phyloP scores from a whole-genome alignment of 306 rosid genomes.

The Begonia peltatifolia region DNA sequence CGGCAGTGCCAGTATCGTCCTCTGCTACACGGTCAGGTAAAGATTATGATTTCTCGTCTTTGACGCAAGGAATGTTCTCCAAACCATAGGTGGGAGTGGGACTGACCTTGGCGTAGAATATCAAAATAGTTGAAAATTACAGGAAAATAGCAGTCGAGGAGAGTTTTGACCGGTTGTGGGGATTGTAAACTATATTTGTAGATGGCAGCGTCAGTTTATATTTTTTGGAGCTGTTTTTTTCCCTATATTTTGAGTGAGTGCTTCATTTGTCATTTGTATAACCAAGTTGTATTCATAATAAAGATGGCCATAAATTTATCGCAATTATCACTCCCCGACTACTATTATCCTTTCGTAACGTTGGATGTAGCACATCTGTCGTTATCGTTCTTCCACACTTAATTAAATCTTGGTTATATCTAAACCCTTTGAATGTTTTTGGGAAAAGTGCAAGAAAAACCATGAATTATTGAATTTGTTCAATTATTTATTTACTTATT shows the following conservation, averaged over 20 bases:
- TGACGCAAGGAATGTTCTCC: constrained; percentile 78
- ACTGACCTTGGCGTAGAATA: constrained; percentile 25
- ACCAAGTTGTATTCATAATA: constrained; percentile 27
- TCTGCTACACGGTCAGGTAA: constrained; percentile 36
- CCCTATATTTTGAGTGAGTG: constrained; percentile 24
- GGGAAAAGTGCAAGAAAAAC: too few species aligned
- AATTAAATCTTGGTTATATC: too few species aligned
- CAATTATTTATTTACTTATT: too few species aligned
- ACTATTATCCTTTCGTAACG: too few species aligned
- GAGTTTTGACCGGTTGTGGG: constrained; percentile 20
- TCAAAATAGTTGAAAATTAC: constrained; percentile 33
- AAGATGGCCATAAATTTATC: constrained; percentile 22
- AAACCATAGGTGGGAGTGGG: constrained; percentile 33
- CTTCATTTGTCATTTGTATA: constrained; percentile 66
- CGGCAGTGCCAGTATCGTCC: constrained; percentile 31
- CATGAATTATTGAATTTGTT: too few species aligned
- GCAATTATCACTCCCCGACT: neutral
- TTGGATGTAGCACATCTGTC: too few species aligned
- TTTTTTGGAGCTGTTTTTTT: neutral
- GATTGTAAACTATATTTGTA: constrained; percentile 56
- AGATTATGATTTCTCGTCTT: constrained; percentile 85
- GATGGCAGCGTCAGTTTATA: constrained; percentile 44
- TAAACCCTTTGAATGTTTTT: too few species aligned
- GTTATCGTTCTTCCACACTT: neutral
- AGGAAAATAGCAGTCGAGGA: constrained; percentile 20